Conservation (phyloP, 164 flowering plant genomes). For the Umbellularia californica region DNA sequence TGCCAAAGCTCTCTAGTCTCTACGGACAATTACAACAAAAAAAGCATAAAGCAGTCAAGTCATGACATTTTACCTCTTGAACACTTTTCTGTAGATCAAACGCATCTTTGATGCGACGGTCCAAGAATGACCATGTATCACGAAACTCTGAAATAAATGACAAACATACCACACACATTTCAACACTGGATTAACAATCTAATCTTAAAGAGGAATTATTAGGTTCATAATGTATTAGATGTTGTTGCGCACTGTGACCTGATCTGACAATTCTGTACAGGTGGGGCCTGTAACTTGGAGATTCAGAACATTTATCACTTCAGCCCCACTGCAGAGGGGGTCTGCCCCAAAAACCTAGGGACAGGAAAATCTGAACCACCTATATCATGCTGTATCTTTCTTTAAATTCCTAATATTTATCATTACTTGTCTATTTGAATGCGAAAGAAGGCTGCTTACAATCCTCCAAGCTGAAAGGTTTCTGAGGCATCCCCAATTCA, state of each 20-base stretch:
- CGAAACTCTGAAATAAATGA: conserved; percentile 44
- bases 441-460: not conserved
- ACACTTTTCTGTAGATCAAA: conserved; percentile 75
- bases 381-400: not conserved
- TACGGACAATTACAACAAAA: not conserved
- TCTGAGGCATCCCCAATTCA: not conserved
- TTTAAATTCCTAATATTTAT: not conserved
- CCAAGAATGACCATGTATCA: conserved; percentile 86
- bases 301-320: not conserved
- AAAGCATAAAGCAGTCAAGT: not conserved
- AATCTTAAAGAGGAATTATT: not conserved
- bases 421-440: not conserved
- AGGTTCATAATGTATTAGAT: not conserved
- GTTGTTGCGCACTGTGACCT: not conserved
- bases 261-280: not conserved
- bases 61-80: conserved; percentile 56
- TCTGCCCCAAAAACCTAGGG: not conserved
- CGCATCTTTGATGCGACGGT: conserved; percentile 68
- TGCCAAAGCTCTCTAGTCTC: not conserved
- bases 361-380: not conserved
- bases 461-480: not conserved
- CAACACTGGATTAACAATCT: not conserved
- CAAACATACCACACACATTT: not conserved
- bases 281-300: not conserved
- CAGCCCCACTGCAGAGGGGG: not conserved